Base-by-base conservation (phyloP, 1,139 yeast species). In the Sugiyamaella sp. region DNA sequence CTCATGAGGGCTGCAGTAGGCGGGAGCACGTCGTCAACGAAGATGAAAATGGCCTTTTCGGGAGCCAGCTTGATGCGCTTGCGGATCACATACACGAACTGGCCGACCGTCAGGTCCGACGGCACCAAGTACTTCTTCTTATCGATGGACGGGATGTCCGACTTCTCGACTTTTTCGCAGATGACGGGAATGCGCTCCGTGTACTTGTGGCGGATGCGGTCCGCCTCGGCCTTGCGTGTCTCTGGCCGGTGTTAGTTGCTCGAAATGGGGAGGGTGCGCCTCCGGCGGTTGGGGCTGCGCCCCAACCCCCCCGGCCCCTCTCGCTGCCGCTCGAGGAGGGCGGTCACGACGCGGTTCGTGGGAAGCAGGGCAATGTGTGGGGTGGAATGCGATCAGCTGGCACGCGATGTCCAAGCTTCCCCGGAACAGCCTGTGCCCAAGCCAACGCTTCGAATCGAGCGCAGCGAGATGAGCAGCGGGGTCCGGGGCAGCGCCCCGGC, bases 1-100 rank as follows among this genome's bases (percentile, higher is more conserved):
- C 96, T 86, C 91, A 93, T 90, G 65, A 93, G 81, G 24, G 98
- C 96, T 20, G 98, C 97, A 1, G 99, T 93, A 47, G 98, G 98
- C 20, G 99, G 99, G 65, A 93, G 80, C 56, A 93, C 91, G 70
- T 93, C 99, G 69, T 93, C 91, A 59, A 93, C 96, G 72, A 93
- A 93, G 63, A 93, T 90, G 73, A 93, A 93, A 63, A 93, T 91
- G 46, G 99, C 99, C 84, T 93, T 91, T 73, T 93, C 99, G 41
- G 97, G 89, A 45, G 97, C 96, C 61, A 93, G 81, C 78, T 88
- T 88, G 72, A 93, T 91, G 71, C 99, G 85, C 76, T 91, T 90
- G 74, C 99, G 85, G 66, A 93, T 89, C 57, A 93, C 99, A 68
- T 93, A 93, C 52, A 93, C 98, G 76, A 93, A 91, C 73, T 93